Conservation (phyloP, 2,329 filamentous ascomycete genomes). For the Shiraia bambusicola region DNA sequence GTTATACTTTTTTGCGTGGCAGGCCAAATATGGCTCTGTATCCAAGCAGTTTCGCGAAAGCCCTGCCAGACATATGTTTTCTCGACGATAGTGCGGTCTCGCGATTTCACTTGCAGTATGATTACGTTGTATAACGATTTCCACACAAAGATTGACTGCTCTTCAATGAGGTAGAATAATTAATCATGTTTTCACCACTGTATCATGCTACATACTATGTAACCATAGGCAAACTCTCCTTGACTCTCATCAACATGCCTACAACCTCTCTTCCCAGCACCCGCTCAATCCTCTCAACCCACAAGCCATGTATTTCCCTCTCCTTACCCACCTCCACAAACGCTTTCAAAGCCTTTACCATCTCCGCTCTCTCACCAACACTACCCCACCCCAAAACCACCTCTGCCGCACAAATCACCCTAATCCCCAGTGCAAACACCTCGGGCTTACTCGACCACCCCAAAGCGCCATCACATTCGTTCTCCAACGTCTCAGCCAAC, state of each 20-base stretch:
- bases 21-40: conserved; percentile 91
- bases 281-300: conserved; percentile 39
- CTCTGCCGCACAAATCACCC: conserved; percentile 47
- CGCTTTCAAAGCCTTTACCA: conserved; percentile 31
- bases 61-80: conserved; percentile 23
- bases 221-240: conserved; percentile 3
- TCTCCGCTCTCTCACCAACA: conserved; percentile 15
- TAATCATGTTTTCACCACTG: not conserved
- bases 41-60: conserved; percentile 45
- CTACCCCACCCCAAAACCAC: conserved; percentile 37
- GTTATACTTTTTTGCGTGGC: conserved; percentile 97
- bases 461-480: conserved; percentile 62
- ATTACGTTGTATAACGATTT: not conserved
- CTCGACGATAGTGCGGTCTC: conserved; percentile 13
- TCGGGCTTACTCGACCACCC: conserved; percentile 71
- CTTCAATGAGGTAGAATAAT: not conserved
- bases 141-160: not conserved
- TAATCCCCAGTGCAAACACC: conserved; percentile 62
- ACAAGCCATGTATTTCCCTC: conserved; percentile 39
- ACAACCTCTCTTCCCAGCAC: conserved; percentile 30
- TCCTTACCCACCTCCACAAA: conserved; percentile 24
- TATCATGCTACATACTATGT: not conserved
- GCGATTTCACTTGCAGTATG: not conserved
- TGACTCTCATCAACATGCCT: conserved; percentile 8
- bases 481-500: conserved; percentile 41